phyloP scores from a whole-genome alignment of 139 green algal species.

The Coelastrella sp. region DNA sequence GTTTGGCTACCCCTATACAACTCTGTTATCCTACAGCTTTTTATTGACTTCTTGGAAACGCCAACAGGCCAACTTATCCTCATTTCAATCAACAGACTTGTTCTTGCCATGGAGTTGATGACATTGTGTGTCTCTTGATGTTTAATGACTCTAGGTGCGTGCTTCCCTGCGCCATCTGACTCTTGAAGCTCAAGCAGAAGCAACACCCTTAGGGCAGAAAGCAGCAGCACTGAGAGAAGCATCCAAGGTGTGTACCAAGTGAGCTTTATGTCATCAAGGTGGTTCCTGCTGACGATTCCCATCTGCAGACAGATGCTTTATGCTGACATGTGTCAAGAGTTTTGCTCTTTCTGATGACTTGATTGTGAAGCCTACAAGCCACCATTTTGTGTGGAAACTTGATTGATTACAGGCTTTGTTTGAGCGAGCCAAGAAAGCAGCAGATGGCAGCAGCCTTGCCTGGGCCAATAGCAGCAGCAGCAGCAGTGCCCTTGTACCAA shows the following conservation, averaged over 20 bases:
- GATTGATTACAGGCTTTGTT: constrained; percentile 29
- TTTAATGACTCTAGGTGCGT: constrained; percentile 46
- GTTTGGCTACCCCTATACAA: too few species aligned
- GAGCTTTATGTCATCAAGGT: neutral
- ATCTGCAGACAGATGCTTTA: neutral
- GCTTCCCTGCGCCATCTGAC: constrained; percentile 62
- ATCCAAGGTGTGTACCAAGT: constrained; percentile 19
- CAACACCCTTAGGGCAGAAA: constrained; percentile 52
- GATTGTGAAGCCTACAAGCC: too few species aligned
- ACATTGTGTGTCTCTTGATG: too few species aligned
- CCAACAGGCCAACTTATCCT: neutral
- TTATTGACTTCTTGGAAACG: too few species aligned
- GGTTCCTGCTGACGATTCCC: neutral
- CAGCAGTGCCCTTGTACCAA: neutral
- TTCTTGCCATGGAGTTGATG: too few species aligned
- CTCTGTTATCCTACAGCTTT: too few species aligned
- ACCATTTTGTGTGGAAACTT: neutral
- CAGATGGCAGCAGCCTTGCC: constrained; percentile 5
- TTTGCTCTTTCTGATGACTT: neutral
- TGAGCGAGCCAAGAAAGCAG: constrained; percentile 5
- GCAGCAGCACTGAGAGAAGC: constrained; percentile 50
- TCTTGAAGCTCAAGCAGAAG: constrained; percentile 73
- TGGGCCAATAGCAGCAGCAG: constrained; percentile 14
- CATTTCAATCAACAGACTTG: too few species aligned
- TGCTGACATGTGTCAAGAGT: neutral